Base-by-base conservation (phyloP, 768 basidiomycete genomes). In the Agrocybe pediades region DNA sequence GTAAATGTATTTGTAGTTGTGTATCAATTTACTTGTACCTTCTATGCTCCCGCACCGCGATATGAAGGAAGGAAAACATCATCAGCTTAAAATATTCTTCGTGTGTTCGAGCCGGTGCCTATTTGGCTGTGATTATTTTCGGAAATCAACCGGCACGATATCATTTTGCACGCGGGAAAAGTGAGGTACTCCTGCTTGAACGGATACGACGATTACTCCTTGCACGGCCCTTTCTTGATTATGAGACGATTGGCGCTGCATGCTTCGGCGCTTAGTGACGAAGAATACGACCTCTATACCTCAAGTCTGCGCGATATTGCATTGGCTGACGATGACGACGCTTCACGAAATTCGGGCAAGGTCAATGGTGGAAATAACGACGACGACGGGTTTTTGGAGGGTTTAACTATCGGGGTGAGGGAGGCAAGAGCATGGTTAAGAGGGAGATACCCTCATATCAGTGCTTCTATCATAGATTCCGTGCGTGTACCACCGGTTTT, bases 361-460 rank as follows among this genome's bases (percentile, higher is more conserved):
- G 30, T 21, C 26, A 25, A 24, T 68, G 44, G 44, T 15, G 44
- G 44, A 25, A n/a, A 3, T 25, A 24, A 3, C 16, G 44, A 26
- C 26, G 69, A 77, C 53, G 82, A 85, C 66, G 70, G 67, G 0
- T 77, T 79, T 61, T 86, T 82, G 60, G 86, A 87, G 54, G 65
- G 69, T 16, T 74, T 82, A 48, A 58, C 66, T 3, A 71, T 90
- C 9, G 79, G 85, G 33, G 78, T 78, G 19, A 79, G 89, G 25
- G 90, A 92, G 64, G 85, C 77, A 9, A 74, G 88, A 33, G 89
- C 86, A 3, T 92, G 89, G 89, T 69, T 92, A 46, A 71, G 87
- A 20, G 90, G 90, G 11, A 74, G 88, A 54, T 91, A 88, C 62
- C 70, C 81, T 5, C 72, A 78, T 57, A 64, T 91, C 6, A 65